Percentiles rank a stretch among this genome's conserved stretches.
These are phyloP conservation scores for Thelonectria olida DNA, from an alignment of 2,329 filamentous ascomycete genomes.

Conservation along the genomic window DNA sequence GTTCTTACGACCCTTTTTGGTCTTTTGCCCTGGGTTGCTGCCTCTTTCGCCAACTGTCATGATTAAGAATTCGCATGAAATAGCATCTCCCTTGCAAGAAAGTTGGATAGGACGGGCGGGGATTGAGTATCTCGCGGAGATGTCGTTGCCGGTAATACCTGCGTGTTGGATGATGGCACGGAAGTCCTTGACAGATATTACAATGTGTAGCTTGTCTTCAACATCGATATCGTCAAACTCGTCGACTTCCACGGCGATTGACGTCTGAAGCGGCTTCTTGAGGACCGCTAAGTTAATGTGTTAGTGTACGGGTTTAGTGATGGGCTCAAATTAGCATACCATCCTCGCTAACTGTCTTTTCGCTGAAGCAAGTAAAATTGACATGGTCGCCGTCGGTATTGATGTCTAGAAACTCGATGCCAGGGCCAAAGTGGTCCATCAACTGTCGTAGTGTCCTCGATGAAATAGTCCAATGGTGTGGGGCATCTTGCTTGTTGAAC, in stretches of 20 bases:
- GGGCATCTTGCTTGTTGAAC: constrained; percentile 73
- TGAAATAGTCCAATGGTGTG: constrained; percentile 77
- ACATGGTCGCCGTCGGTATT: constrained; percentile 77
- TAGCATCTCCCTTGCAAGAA: constrained; percentile 73
- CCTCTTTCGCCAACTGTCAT: constrained; percentile 80
- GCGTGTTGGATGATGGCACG: constrained; percentile 82
- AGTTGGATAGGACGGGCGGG: constrained; percentile 78
- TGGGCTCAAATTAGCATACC: constrained; percentile 37
- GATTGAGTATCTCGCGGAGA: constrained; percentile 75
- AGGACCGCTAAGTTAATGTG: constrained; percentile 66
- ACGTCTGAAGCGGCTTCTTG: constrained; percentile 83
- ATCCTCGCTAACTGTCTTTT: constrained; percentile 75
- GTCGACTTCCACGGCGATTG: constrained; percentile 78
- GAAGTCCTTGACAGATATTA: constrained; percentile 86
- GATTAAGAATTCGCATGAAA: constrained; percentile 80
- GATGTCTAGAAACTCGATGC: constrained; percentile 83
- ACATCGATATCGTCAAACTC: constrained; percentile 81
- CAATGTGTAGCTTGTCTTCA: constrained; percentile 79
- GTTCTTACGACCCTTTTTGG: constrained; percentile 56
- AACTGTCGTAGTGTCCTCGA: constrained; percentile 77
- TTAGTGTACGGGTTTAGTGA: constrained; percentile 14
- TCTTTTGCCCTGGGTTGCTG: constrained; percentile 57
- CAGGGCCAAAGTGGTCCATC: constrained; percentile 82
- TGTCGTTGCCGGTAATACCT: constrained; percentile 71
- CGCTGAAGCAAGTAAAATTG: constrained; percentile 83